Conservation (phyloP, 2,329 filamentous ascomycete species). For the Phialophora macrospora region DNA sequence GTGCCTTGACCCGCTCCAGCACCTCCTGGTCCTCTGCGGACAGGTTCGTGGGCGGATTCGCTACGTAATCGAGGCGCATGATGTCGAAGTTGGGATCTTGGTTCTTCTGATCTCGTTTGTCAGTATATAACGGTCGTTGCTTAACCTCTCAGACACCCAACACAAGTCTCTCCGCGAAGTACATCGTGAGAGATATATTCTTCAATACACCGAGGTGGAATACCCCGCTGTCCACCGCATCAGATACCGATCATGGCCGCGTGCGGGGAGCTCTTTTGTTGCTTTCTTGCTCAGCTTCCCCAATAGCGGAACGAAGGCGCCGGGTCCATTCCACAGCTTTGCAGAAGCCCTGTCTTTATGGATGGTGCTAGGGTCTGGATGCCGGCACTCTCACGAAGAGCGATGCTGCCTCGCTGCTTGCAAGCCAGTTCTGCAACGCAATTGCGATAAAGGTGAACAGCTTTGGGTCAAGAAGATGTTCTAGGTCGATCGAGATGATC, state of each 20-base stretch:
- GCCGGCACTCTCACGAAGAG: neutral
- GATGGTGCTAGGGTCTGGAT: neutral
- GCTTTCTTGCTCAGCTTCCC: slow-evolving; percentile 4
- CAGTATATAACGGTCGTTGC: neutral
- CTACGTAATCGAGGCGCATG: slow-evolving; percentile 62
- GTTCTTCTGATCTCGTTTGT: slow-evolving; percentile 1
- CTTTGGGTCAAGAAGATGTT: neutral
- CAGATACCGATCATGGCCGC: slow-evolving; percentile 7
- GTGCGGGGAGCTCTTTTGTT: slow-evolving; percentile 11
- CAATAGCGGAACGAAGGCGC: slow-evolving; percentile 5
- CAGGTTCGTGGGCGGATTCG: slow-evolving; percentile 53
- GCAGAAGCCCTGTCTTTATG: neutral
- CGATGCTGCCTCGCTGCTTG: neutral
- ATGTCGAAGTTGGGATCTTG: slow-evolving; percentile 25
- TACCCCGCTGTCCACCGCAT: neutral
- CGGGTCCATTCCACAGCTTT: neutral
- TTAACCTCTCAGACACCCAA: neutral
- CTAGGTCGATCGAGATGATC: neutral
- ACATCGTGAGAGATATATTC: neutral
- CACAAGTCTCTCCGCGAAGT: neutral
- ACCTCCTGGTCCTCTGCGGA: slow-evolving; percentile 54
- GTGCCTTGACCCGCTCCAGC: slow-evolving; percentile 56
- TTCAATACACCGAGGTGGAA: slow-evolving; percentile 2
- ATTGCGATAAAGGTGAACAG: neutral
- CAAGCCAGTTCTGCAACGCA: neutral